Evolutionary conservation across 108 stramenopile genomes (phyloP).

Genomic region (Skeletonema costatum): DNA sequence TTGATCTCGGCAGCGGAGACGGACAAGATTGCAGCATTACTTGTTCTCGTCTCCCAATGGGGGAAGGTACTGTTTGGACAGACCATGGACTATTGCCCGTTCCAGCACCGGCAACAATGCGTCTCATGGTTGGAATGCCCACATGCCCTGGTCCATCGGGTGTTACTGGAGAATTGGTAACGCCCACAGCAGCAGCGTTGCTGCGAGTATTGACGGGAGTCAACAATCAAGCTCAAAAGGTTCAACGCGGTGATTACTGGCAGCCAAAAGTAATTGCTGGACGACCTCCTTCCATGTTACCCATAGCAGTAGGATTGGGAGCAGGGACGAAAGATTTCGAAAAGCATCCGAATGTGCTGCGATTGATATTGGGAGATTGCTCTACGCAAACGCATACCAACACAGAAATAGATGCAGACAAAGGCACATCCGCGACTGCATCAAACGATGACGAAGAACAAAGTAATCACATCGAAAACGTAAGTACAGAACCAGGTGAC

Average conservation of each 20-base stretch:
- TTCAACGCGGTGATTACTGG: constrained; percentile 1
- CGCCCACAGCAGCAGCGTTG: constrained; percentile 91
- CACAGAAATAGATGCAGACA: not conserved
- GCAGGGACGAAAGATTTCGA: constrained; percentile 94
- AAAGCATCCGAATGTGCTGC: constrained; percentile 88
- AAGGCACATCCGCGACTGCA: not conserved
- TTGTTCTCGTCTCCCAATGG: constrained; percentile 81
- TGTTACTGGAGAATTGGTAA: constrained; percentile 87
- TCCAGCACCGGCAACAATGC: constrained; percentile 91
- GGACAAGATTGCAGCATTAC: constrained; percentile 45
- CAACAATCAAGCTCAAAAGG: not conserved
- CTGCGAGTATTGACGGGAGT: constrained; percentile 70
- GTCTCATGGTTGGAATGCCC: constrained; percentile 85
- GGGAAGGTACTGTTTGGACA: constrained; percentile 91
- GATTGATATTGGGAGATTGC: constrained; percentile 79
- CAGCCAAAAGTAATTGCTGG: constrained; percentile 38
- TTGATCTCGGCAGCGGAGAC: constrained; percentile 42
- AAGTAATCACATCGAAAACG: constrained; percentile 13
- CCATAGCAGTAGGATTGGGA: constrained; percentile 77
- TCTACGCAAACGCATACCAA: not conserved
- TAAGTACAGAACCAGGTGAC: constrained; percentile 2
- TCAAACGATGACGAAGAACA: not conserved
- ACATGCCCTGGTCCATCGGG: constrained; percentile 83
- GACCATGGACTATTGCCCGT: constrained; percentile 93
- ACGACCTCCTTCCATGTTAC: constrained; percentile 77